Percentiles rank a stretch among this genome's conserved stretches.
Conservation (phyloP, 2,329 filamentous ascomycete species). For the Diaporthe destruens region DNA sequence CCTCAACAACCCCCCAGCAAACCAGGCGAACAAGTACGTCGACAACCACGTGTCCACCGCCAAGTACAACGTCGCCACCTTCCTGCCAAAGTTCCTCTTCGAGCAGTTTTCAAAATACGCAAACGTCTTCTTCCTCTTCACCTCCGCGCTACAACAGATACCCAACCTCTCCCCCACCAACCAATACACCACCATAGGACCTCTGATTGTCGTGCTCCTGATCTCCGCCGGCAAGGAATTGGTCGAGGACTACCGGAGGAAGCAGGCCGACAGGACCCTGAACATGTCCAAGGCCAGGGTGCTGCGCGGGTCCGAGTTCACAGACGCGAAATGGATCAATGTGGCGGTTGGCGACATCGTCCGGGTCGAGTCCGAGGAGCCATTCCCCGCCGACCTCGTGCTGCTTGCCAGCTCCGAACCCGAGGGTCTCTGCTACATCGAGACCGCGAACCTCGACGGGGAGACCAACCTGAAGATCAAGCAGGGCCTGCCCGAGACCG, state of each 20-base stretch:
- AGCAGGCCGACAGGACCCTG: constrained; percentile 85
- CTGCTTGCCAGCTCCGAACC: constrained; percentile 95
- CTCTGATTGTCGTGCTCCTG: constrained; percentile 87
- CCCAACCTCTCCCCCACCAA: constrained; percentile 96
- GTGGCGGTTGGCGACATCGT: constrained; percentile 93
- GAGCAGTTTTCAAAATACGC: constrained; percentile 99
- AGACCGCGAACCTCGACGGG: constrained; percentile 96
- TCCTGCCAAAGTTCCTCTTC: constrained; percentile 95
- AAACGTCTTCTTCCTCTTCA: constrained; percentile 99
- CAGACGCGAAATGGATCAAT: constrained; percentile 93
- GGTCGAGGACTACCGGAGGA: constrained; percentile 92
- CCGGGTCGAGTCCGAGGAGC: constrained; percentile 92
- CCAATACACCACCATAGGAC: constrained; percentile 94
- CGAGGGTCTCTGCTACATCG: constrained; percentile 97
- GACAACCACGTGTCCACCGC: constrained; percentile 98
- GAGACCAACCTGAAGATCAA: constrained; percentile 99
- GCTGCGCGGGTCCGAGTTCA: constrained; percentile 84
- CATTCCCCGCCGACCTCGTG: constrained; percentile 94
- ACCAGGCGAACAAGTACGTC: constrained; percentile 88
- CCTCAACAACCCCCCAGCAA: constrained; percentile 95
- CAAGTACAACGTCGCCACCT: constrained; percentile 95
- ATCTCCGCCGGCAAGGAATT: constrained; percentile 97
- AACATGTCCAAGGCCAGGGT: constrained; percentile 90
- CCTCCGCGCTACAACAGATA: constrained; percentile 93
- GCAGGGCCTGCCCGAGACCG: constrained; percentile 94